These are phyloP conservation scores for Rhynchospora breviuscula DNA, from an alignment of 176 grass and related monocot species.

Conservation along the genomic window DNA sequence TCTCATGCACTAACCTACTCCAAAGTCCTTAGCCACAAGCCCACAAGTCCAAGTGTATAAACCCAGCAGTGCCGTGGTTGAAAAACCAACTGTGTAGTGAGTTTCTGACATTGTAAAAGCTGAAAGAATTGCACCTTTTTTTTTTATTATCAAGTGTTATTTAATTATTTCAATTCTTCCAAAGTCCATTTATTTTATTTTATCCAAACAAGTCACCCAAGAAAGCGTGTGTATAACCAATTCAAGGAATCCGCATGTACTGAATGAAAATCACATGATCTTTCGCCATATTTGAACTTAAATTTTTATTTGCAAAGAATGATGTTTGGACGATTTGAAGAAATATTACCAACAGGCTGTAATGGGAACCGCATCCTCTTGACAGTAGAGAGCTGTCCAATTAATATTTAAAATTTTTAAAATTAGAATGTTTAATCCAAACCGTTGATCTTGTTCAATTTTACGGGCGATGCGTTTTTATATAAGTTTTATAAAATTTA, in stretches of 20 bases:
- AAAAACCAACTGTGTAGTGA: not conserved
- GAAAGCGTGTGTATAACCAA: not conserved
- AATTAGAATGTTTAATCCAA: too few relatives aligned
- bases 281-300: not conserved
- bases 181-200: too few relatives aligned
- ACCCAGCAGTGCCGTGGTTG: not conserved
- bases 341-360: not conserved
- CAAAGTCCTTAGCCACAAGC: not conserved
- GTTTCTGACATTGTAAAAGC: not conserved
- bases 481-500: too few relatives aligned
- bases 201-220: not conserved
- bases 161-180: not conserved
- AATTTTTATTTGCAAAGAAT: not conserved
- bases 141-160: not conserved
- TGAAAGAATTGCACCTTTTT: not conserved
- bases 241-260: not conserved
- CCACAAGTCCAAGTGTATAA: not conserved
- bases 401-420: too few relatives aligned
- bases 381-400: too few relatives aligned
- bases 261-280: not conserved
- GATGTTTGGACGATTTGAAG: not conserved
- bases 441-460: too few relatives aligned
- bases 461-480: too few relatives aligned
- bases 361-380: too few relatives aligned
- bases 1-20: constrained; percentile 25